Conservation (phyloP, 768 basidiomycete genomes). For the Leccinum arenicola region DNA sequence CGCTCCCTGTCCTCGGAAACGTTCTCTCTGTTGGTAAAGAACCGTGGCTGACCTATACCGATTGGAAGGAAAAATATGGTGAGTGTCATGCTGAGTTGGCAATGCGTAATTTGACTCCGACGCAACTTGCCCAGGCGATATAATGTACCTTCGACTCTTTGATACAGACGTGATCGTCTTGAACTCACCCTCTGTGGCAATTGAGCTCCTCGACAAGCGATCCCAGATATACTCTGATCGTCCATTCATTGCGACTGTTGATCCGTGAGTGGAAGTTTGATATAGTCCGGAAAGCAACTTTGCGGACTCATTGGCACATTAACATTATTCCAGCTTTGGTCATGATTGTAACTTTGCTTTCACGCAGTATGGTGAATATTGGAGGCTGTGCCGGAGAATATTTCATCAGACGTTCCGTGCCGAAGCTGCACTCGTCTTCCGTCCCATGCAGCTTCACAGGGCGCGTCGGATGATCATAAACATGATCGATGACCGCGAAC, state of each 20-base stretch:
- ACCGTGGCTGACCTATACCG: background rate
- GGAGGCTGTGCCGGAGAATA: slow-evolving; percentile 14
- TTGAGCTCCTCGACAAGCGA: background rate
- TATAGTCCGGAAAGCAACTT: background rate
- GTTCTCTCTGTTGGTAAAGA: background rate
- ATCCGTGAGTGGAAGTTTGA: background rate
- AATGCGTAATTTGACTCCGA: background rate
- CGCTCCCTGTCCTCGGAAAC: background rate
- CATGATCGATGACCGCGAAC: slow-evolving; percentile 6
- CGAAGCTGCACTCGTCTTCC: slow-evolving; percentile 5
- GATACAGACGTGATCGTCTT: slow-evolving; percentile 1
- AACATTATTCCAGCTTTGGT: background rate
- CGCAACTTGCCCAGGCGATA: background rate
- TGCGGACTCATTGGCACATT: background rate
- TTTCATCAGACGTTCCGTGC: slow-evolving; percentile 20
- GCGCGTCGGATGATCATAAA: slow-evolving; percentile 12
- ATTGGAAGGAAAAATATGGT: background rate
- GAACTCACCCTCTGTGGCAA: background rate
- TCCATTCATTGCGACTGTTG: background rate
- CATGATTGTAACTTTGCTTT: background rate
- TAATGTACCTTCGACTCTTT: background rate
- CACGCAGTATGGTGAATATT: background rate
- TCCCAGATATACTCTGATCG: slow-evolving; percentile 6
- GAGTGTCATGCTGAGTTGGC: background rate
- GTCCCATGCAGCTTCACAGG: slow-evolving; percentile 14